Evolutionary conservation across 2,329 filamentous ascomycete species (phyloP), one percentile per base, ranked within the genome.

Genomic region (Aspergillus sp.): DNA sequence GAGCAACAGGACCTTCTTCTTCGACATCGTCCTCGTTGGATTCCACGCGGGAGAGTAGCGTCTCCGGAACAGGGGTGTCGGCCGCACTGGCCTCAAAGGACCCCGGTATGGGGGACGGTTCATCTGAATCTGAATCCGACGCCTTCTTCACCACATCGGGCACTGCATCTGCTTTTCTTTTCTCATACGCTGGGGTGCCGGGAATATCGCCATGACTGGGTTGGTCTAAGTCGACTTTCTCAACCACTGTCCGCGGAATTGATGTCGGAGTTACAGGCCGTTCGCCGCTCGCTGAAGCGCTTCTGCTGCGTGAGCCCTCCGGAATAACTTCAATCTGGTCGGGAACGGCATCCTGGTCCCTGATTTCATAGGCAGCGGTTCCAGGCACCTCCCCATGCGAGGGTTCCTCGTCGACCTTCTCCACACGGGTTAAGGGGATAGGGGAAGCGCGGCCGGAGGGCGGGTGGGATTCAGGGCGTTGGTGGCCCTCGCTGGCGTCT

Each of bases 311-410:
- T 62, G 69, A 71, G 30, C 73, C 77, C 59, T 79, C 81, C 8
- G 79, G 79, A 4, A 88, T 78, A 54, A 88, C 77, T 70, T 87
- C 84, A 27, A 88, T 78, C 71, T 88, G 84, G 69, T 88, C 86
- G 5, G 86, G 86, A 5, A 88, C 85, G 27, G 86, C 85, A 71
- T 88, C 86, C 65, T 82, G 79, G 21, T 72, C 77, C 62, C 85
- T 78, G 68, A 82, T 80, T n/a, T 83, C 80, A 71, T 86, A 88
- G 58, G 85, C 85, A 17, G 78, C 72, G 27, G 86, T 88, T 8
- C 85, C 85, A 3, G 86, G 86, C 3, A 87, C 80, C 70, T 88
- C 85, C 68, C 86, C 86, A 68, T 88, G 80, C 62, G 81, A 79
- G 13, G 84, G 82, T 61, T 76, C 73, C 67, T 85, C 81, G 71